A percentile compares a stretch with the other conserved stretches of the same genome.
phyloP scores from a whole-genome alignment of 2,329 filamentous ascomycete genomes.

The Erysiphe pulchra region DNA sequence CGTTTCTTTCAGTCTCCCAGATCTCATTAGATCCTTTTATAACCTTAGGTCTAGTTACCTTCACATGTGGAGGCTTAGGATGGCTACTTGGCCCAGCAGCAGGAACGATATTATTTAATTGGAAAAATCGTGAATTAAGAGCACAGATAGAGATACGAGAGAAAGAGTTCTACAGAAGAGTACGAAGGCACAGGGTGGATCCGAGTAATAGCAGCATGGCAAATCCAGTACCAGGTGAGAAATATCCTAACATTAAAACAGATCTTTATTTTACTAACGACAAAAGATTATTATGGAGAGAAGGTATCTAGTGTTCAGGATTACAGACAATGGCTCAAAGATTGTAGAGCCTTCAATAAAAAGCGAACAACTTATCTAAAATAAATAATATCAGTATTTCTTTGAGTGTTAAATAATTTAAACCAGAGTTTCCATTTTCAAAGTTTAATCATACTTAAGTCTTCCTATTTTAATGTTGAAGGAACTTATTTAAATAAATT shows the following conservation, averaged over 20 bases:
- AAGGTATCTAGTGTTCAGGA: conserved; percentile 85
- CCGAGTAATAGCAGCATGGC: conserved; percentile 67
- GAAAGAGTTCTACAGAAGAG: conserved; percentile 71
- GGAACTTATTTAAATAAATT: too few species aligned
- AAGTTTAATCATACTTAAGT: too few species aligned
- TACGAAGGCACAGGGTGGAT: conserved; percentile 82
- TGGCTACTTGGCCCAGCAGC: conserved; percentile 73
- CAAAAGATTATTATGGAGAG: conserved; percentile 75
- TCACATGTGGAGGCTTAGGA: conserved; percentile 52
- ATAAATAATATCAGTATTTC: background rate
- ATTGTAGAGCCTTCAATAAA: conserved; percentile 90
- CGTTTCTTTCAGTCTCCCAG: conserved; percentile 27
- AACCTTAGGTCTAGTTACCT: conserved; percentile 54
- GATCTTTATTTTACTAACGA: conserved; percentile 38
- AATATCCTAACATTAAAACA: background rate
- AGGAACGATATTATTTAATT: conserved; percentile 56
- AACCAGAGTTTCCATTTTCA: too few species aligned
- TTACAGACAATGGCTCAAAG: conserved; percentile 89
- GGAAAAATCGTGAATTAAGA: conserved; percentile 45
- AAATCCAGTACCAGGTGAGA: conserved; percentile 38
- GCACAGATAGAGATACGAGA: conserved; percentile 68
- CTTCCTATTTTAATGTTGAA: too few species aligned
- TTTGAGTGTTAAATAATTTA: too few species aligned
- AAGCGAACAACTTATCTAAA: conserved; percentile 24
- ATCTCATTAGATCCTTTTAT: conserved; percentile 74